phyloP scores from a whole-genome alignment of 2,329 filamentous ascomycete genomes.

The Uncinocarpus reesii region DNA sequence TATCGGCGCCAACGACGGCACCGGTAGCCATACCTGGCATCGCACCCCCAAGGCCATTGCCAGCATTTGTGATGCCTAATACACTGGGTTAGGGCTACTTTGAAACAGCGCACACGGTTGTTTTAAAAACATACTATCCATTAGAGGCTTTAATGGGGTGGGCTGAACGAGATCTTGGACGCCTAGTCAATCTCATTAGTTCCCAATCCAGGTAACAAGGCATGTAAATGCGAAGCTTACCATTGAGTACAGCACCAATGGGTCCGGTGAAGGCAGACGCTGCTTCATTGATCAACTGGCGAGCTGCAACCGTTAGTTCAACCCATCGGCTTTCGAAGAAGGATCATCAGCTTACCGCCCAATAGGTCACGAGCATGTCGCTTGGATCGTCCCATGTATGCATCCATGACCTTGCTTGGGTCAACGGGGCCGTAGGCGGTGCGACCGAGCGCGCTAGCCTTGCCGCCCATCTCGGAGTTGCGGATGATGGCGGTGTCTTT shows the following conservation, averaged over 20 bases:
- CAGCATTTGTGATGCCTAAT: not conserved
- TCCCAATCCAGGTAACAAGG: not conserved
- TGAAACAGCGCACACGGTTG: not conserved
- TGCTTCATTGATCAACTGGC: conserved; percentile 1
- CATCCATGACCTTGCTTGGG: not conserved
- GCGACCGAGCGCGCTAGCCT: conserved; percentile 6
- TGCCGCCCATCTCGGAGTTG: conserved; percentile 3
- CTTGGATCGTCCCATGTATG: conserved; percentile 3
- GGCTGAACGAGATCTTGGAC: conserved; percentile 1
- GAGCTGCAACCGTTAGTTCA: not conserved
- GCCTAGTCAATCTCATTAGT: not conserved
- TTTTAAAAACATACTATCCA: conserved; percentile 5
- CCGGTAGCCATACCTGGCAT: conserved; percentile 4
- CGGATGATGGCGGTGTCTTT: conserved; percentile 8
- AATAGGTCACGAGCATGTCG: conserved; percentile 9
- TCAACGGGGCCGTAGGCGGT: conserved; percentile 3
- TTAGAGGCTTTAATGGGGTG: not conserved
- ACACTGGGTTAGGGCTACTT: not conserved
- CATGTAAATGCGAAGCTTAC: not conserved
- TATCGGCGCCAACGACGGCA: not conserved
- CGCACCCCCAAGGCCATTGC: not conserved
- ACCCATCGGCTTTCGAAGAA: not conserved
- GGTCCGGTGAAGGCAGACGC: conserved; percentile 7
- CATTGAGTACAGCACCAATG: conserved; percentile 7
- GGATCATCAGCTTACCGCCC: not conserved